phyloP scores from a whole-genome alignment of 345 rosid species.

The Aquilaria malaccensis region DNA sequence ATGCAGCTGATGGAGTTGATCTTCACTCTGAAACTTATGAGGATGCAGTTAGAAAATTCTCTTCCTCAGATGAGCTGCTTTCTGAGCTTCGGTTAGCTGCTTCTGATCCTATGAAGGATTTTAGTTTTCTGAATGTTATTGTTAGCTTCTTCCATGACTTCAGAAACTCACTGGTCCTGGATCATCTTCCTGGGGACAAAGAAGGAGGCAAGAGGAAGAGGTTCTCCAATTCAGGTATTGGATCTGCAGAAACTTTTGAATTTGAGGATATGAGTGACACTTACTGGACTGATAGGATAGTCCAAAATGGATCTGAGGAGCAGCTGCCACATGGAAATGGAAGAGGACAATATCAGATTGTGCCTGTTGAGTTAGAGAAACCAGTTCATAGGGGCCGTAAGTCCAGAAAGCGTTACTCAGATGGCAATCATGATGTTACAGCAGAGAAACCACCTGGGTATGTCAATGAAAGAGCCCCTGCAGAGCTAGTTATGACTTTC shows the following conservation, averaged over 20 bases:
- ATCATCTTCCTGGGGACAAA: conserved; percentile 31
- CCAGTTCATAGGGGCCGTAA: conserved; percentile 45
- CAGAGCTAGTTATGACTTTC: conserved; percentile 76
- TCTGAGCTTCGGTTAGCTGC: conserved; percentile 65
- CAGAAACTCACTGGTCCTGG: conserved; percentile 50
- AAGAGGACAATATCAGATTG: conserved; percentile 37
- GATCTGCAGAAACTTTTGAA: conserved; percentile 70
- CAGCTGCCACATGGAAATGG: conserved; percentile 38
- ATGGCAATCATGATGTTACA: conserved; percentile 25
- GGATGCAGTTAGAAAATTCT: conserved; percentile 34
- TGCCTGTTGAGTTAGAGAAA: conserved; percentile 50
- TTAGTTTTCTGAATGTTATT: conserved; percentile 37
- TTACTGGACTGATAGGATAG: conserved; percentile 88
- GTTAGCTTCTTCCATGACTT: conserved; percentile 68
- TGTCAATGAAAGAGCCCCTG: conserved; percentile 58
- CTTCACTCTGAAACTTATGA: conserved; percentile 22
- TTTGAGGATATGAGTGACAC: conserved; percentile 92
- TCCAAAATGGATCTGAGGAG: conserved; percentile 88
- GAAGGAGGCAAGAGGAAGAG: conserved; percentile 39
- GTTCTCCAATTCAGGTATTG: conserved; percentile 29
- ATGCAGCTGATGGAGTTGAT: conserved; percentile 35
- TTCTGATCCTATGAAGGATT: conserved; percentile 43
- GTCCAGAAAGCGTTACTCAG: conserved; percentile 53
- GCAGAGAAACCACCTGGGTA: conserved; percentile 42
- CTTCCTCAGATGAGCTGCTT: conserved; percentile 58